A percentile compares a stretch with the other conserved stretches of the same genome.
These are phyloP conservation scores for Staphylotrichum longicolle DNA, from an alignment of 495 filamentous ascomycete species.

Conservation along the genomic window DNA sequence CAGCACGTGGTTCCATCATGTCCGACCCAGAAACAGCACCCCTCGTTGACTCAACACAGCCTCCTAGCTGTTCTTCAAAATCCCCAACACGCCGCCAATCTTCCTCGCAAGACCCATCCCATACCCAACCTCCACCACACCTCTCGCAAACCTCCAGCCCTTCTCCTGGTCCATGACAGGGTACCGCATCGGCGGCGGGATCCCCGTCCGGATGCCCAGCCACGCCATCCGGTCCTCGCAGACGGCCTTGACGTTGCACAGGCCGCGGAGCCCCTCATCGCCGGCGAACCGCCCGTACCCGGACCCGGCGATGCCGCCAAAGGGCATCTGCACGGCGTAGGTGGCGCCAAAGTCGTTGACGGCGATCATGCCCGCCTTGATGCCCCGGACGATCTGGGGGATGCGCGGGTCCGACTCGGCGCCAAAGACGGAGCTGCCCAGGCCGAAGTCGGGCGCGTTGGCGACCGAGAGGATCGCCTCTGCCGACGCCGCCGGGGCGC, in stretches of 20 bases:
- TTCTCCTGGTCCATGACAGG: slow-evolving; percentile 59
- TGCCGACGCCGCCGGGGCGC: slow-evolving; percentile 52
- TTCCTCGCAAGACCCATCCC: slow-evolving; percentile 41
- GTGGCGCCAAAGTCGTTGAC: slow-evolving; percentile 93
- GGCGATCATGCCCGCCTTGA: slow-evolving; percentile 84
- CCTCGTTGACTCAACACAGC: too few relatives aligned
- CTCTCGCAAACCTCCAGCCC: slow-evolving; percentile 57
- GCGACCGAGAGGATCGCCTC: slow-evolving; percentile 64
- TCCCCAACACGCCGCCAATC: slow-evolving; percentile 40
- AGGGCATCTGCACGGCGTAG: slow-evolving; percentile 90
- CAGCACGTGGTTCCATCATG: not conserved
- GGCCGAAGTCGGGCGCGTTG: slow-evolving; percentile 73
- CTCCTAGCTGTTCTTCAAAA: slow-evolving; percentile 41
- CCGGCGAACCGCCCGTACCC: slow-evolving; percentile 94
- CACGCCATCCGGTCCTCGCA: slow-evolving; percentile 69
- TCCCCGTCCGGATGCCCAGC: slow-evolving; percentile 64
- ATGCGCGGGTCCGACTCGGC: slow-evolving; percentile 44
- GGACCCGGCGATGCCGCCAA: slow-evolving; percentile 81
- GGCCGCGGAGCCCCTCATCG: slow-evolving; percentile 75
- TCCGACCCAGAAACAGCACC: too few relatives aligned
- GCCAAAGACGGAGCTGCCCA: slow-evolving; percentile 84
- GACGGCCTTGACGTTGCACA: slow-evolving; percentile 85
- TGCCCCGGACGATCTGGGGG: slow-evolving; percentile 54
- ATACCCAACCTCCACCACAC: slow-evolving; percentile 56
- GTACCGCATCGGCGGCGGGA: slow-evolving; percentile 77